Evolutionary conservation across 176 grass and related monocot genomes (phyloP), one percentile per base, ranked within the genome.

Genomic region (sorghum (Sorghum bicolor)): DNA sequence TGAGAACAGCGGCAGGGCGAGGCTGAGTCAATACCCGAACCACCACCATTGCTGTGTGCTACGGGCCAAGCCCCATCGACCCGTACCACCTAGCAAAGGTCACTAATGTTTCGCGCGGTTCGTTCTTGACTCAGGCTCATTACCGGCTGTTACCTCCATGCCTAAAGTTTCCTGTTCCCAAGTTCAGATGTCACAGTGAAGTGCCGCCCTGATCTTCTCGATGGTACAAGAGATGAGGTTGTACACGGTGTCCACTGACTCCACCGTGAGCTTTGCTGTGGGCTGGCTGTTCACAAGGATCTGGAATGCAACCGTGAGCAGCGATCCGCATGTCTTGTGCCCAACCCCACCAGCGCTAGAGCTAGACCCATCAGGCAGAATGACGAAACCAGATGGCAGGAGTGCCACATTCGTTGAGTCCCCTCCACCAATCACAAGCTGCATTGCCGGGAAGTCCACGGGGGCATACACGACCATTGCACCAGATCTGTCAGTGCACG

Each of bases 1-100:
- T 69, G 67, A 83, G 72, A 92, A 82, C 52, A 86, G 12, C 3
- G 24, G 64, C 75, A 67, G 78, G 6, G 12, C 33, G 58, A 84
- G 31, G 69, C 81, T 63, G 67, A 98, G 93, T 98, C 96, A 98
- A 98, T 98, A 88, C 96, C 96, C 91, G 93, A 98, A 98, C 96
- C 96, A 98, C 91, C 91, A 90, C 93, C 96, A 92, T 95, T 95
- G 96, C 96, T 93, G 64, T 65, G 85, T 90, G 84, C 61, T 84
- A 91, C 91, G 79, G 75, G 85, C 76, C 69, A 76, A 75, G 72
- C 70, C 12, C 58, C 57, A 26, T 80, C 22, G 25, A 67, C 76
- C 85, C 92, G 91, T 85, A 89, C 74, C 91, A 92, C 91, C 76
- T 72, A 98, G 93, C 96, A 94, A 94, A 90, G 96, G 91, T 82